A percentile compares a stretch with the other conserved stretches of the same genome.
Evolutionary conservation across 768 basidiomycete species (phyloP).

Genomic region (Xerocomus spinulosus): DNA sequence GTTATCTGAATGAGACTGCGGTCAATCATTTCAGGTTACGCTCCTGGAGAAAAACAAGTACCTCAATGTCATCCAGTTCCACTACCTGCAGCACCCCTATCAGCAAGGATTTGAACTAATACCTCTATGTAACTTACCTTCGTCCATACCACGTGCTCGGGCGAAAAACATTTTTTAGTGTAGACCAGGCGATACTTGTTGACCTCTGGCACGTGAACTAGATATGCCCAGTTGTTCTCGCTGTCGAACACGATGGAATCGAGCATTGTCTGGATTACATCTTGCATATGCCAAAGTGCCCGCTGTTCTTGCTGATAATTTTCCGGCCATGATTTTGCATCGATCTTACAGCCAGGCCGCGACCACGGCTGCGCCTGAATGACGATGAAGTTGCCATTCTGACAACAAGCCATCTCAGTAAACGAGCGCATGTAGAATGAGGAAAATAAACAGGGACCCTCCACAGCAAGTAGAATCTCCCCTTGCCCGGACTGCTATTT

Average conservation of each 20-base stretch:
- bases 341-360: conserved; percentile 9
- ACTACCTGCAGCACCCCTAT: conserved; percentile 20
- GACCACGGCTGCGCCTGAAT: conserved; percentile 31
- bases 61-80: conserved; percentile 31
- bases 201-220: conserved; percentile 27
- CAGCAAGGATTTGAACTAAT: neutral
- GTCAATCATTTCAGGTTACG: neutral
- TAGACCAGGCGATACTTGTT: conserved; percentile 26
- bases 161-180: conserved; percentile 18
- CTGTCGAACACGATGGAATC: conserved; percentile 28
- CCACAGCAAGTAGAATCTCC: conserved; percentile 27
- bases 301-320: conserved; percentile 12
- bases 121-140: conserved; percentile 18
- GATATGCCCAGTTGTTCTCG: conserved; percentile 32
- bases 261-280: conserved; percentile 33
- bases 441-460: neutral
- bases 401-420: conserved; percentile 6
- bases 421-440: neutral
- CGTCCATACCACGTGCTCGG: conserved; percentile 27
- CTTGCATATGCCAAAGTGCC: conserved; percentile 23
- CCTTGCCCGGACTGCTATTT: conserved; percentile 2
- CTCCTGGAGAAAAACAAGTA: neutral
- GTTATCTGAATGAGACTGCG: conserved; percentile 17
- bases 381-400: conserved; percentile 27
- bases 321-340: neutral